Conservation (phyloP, 2,329 filamentous ascomycete genomes). For the Juglanconis oblonga region DNA sequence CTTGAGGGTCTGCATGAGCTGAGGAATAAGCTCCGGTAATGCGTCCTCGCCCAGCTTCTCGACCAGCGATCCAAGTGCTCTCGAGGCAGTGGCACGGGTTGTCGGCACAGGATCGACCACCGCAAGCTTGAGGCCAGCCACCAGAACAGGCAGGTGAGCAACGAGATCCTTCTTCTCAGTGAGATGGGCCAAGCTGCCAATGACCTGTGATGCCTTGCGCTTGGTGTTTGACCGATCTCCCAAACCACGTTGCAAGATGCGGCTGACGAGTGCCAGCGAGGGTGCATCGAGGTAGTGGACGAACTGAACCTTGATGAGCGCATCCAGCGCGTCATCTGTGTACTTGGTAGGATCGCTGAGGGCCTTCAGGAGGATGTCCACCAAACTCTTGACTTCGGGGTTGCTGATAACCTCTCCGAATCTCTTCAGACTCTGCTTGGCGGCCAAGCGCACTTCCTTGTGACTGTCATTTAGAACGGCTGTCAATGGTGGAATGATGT, state of each 20-base stretch:
- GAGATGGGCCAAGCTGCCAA: constrained; percentile 93
- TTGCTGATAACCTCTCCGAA: constrained; percentile 99
- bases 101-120: constrained; percentile 95
- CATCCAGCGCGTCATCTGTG: constrained; percentile 90
- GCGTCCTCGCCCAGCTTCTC: constrained; percentile 98
- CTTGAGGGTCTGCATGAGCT: constrained; percentile 95
- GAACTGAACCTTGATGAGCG: constrained; percentile 96
- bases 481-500: constrained; percentile 94
- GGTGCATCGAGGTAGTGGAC: constrained; percentile 98
- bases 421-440: constrained; percentile 93
- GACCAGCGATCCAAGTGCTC: constrained; percentile 91
- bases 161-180: constrained; percentile 94
- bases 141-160: constrained; percentile 84
- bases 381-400: constrained; percentile 90
- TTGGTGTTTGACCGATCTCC: constrained; percentile 92
- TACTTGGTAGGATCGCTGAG: constrained; percentile 96
- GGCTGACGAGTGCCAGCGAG: constrained; percentile 88
- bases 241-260: constrained; percentile 90
- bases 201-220: constrained; percentile 93
- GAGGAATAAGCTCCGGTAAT: constrained; percentile 93
- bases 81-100: constrained; percentile 92
- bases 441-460: constrained; percentile 89
- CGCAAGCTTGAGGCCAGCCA: constrained; percentile 83
- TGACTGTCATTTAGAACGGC: constrained; percentile 95
- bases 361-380: constrained; percentile 89